Conservation (phyloP, 2,329 filamentous ascomycete genomes). For the Colletotrichum sp. region DNA sequence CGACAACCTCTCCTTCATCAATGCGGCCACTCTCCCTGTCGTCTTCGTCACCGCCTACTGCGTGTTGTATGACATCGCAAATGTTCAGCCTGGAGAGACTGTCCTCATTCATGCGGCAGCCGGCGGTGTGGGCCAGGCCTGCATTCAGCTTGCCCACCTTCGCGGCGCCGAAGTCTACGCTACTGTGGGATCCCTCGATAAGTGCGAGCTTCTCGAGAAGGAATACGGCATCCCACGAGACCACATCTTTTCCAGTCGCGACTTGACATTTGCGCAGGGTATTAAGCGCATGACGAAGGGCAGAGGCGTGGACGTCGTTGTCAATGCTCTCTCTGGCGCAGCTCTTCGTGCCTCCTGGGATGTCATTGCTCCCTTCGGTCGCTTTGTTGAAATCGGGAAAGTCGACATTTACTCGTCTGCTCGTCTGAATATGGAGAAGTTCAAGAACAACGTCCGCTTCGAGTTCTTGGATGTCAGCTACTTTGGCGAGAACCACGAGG, state of each 20-base stretch:
- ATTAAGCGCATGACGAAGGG: conserved; percentile 31
- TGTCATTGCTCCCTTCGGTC: conserved; percentile 47
- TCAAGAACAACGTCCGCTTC: conserved; percentile 49
- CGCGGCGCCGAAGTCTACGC: conserved; percentile 35
- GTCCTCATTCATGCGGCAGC: conserved; percentile 41
- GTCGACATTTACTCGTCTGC: conserved; percentile 41
- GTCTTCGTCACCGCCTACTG: conserved; percentile 35
- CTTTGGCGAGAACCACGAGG: background rate
- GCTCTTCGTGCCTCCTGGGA: conserved; percentile 45
- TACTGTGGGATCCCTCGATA: conserved; percentile 32
- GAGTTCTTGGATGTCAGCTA: conserved; percentile 45
- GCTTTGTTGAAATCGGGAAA: conserved; percentile 50
- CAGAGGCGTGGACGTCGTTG: conserved; percentile 36
- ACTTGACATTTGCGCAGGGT: conserved; percentile 30
- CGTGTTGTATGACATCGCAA: conserved; percentile 31
- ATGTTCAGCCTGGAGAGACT: conserved; percentile 28
- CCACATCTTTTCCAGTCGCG: conserved; percentile 30
- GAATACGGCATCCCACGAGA: conserved; percentile 27
- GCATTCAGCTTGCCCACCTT: conserved; percentile 33
- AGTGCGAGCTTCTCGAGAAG: conserved; percentile 30
- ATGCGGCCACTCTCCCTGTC: conserved; percentile 33
- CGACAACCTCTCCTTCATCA: conserved; percentile 17
- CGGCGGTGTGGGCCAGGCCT: conserved; percentile 39
- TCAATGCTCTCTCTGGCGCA: conserved; percentile 48
- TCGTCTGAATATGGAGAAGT: conserved; percentile 50